A percentile compares a stretch with the other conserved stretches of the same genome.
These are phyloP conservation scores for Cercospora brassicicola DNA, from an alignment of 2,329 filamentous ascomycete species.

Conservation along the genomic window DNA sequence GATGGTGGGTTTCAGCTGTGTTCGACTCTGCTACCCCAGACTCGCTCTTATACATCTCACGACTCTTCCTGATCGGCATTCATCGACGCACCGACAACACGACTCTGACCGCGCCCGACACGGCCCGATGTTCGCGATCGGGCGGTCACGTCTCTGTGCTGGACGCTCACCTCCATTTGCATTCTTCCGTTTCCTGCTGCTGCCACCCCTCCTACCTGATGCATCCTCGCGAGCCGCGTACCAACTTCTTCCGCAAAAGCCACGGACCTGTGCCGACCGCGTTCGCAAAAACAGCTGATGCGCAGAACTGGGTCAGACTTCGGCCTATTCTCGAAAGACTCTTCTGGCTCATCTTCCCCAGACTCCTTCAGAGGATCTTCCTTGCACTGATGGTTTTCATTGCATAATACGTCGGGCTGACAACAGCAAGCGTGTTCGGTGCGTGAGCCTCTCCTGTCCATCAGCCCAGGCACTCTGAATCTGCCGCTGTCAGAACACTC, in stretches of 20 bases:
- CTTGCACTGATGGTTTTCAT: slow-evolving; percentile 5
- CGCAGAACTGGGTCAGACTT: slow-evolving; percentile 14
- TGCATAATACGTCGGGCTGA: not conserved
- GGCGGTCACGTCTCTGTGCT: not conserved
- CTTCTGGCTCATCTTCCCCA: slow-evolving; percentile 7
- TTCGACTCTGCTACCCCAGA: not conserved
- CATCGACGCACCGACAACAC: slow-evolving; percentile 6
- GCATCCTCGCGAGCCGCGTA: slow-evolving; percentile 8
- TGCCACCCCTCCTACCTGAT: not conserved
- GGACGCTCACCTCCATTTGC: slow-evolving; percentile 23
- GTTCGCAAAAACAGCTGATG: slow-evolving; percentile 32
- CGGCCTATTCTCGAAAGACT: not conserved
- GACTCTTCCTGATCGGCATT: slow-evolving; percentile 10
- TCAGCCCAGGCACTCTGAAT: not conserved
- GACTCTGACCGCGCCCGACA: slow-evolving; percentile 1
- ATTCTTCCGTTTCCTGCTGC: slow-evolving; percentile 27
- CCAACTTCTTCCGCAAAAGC: slow-evolving; percentile 34
- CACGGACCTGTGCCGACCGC: slow-evolving; percentile 32
- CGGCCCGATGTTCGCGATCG: slow-evolving; percentile 2
- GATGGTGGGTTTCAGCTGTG: slow-evolving; percentile 1
- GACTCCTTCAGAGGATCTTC: slow-evolving; percentile 11
- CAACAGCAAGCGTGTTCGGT: slow-evolving; percentile 6
- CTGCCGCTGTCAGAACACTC: slow-evolving; percentile 15
- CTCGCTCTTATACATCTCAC: slow-evolving; percentile 11
- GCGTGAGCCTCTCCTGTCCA: slow-evolving; percentile 1